Evolutionary conservation across 1,284 basidiomycete genomes (phyloP), one percentile per base, ranked within the genome.

Genomic region (Amylostereum areolatum): DNA sequence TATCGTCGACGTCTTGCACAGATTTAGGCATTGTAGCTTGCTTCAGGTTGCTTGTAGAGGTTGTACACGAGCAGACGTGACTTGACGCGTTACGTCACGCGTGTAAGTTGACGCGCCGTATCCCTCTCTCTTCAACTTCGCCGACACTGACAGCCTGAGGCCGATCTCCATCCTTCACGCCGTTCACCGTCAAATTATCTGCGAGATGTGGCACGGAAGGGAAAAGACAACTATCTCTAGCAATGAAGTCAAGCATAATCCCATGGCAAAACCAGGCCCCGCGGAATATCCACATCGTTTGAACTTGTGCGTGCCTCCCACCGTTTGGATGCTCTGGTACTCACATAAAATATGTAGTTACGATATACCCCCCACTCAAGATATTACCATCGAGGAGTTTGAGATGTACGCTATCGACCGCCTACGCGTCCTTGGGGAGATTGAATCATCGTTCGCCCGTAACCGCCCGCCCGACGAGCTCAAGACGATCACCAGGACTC

Each of bases 371-470:
- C 96, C 96, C 5, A 63, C 79, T 11, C 85, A 87, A 43, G 95
- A 99, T 60, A 87, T 99, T 30, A 96, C 94, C 1, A 78, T 99
- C 24, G 97, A 99, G 63, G 91, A 98, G 56, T 99, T 99, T 59
- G 97, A 99, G 68, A 85, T 78, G 3, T 92, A 81, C 65, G 97
- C 96, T 0, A 78, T 99, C 25, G 85, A 96, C 57, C 77, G 97
- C 30, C 76, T 99, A 36, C 83, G 88, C 47, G 81, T 99, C 18
- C 78, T 99, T 5, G 90, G 94, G 5, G 93, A 98, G 66, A 97
- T 99, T 55, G 97, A 99, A 64, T 88, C 95, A 0, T 92, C 88
- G 5, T 81, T 82, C 52, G 89, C 86, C n/a, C 83, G 93, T 43
- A 94, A 94, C 61, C 73, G 89, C 43, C 67, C 85, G 24, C 86